These are phyloP conservation scores for Allantophomopsis cytisporea DNA, from an alignment of 2,329 filamentous ascomycete genomes.

Conservation along the genomic window DNA sequence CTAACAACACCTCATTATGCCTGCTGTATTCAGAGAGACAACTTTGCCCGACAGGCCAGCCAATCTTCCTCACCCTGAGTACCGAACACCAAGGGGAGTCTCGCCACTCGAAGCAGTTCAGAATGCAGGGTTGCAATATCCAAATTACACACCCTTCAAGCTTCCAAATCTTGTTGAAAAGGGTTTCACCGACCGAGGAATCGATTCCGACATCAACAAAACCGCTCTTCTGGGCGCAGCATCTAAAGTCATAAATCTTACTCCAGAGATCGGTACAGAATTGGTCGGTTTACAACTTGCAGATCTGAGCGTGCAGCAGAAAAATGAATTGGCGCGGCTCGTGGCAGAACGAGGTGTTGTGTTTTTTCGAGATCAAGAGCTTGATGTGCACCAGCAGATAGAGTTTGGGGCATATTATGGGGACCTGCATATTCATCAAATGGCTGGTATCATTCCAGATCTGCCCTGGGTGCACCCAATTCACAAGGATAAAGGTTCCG, in stretches of 20 bases:
- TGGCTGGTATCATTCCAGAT: not conserved
- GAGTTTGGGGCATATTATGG: slow-evolving; percentile 33
- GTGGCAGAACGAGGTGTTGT: slow-evolving; percentile 17
- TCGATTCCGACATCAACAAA: slow-evolving; percentile 29
- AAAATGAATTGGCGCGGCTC: slow-evolving; percentile 15
- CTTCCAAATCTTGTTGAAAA: slow-evolving; percentile 1
- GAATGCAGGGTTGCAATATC: not conserved
- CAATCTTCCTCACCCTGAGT: not conserved
- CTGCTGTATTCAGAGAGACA: too few relatives aligned
- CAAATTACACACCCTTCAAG: not conserved
- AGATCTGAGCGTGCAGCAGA: slow-evolving; percentile 10
- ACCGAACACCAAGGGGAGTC: not conserved
- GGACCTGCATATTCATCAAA: slow-evolving; percentile 2
- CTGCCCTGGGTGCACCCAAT: not conserved
- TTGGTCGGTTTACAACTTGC: slow-evolving; percentile 12
- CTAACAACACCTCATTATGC: too few relatives aligned
- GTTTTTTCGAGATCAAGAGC: slow-evolving; percentile 27
- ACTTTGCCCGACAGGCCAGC: not conserved
- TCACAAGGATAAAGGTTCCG: not conserved
- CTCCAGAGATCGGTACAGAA: slow-evolving; percentile 25
- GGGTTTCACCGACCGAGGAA: slow-evolving; percentile 20
- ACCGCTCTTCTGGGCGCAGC: slow-evolving; percentile 25
- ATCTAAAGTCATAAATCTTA: slow-evolving; percentile 23
- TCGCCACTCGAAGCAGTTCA: not conserved
- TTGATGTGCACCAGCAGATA: slow-evolving; percentile 27